Evolutionary conservation across 2,329 filamentous ascomycete species (phyloP).

Genomic region (Calonectria ilicicola): DNA sequence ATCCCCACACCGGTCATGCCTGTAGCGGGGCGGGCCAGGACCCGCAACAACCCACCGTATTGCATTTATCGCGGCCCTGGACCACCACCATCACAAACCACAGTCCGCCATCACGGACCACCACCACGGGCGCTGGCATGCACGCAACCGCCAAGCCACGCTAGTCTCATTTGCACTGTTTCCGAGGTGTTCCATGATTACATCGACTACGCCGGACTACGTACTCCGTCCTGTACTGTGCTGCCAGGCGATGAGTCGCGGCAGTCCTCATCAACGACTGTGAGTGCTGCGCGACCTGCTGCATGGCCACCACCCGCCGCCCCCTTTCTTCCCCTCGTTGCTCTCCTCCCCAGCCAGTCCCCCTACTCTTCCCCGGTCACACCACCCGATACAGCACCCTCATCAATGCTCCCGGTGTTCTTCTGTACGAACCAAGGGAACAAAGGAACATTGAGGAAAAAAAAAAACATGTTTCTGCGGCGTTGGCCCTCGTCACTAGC

Average conservation of each 20-base stretch:
- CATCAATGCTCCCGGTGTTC: conserved; percentile 19
- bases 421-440: neutral
- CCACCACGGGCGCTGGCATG: conserved; percentile 31
- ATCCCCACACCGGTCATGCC: conserved; percentile 33
- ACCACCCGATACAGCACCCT: conserved; percentile 32
- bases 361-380: conserved; percentile 2
- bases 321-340: conserved; percentile 4
- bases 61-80: conserved; percentile 14
- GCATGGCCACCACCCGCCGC: conserved; percentile 16
- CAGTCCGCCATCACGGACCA: conserved; percentile 20
- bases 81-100: conserved; percentile 10
- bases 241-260: conserved; percentile 4
- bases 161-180: conserved; percentile 27
- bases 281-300: neutral
- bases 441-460: neutral
- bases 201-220: conserved; percentile 5
- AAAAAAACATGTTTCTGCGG: conserved; percentile 20
- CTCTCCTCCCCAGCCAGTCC: neutral
- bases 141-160: conserved; percentile 24
- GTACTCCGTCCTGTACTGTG: conserved; percentile 7
- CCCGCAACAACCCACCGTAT: conserved; percentile 14
- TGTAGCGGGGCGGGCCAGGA: conserved; percentile 19
- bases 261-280: conserved; percentile 14
- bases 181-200: conserved; percentile 27
- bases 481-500: conserved; percentile 17